These are phyloP conservation scores for Cryptococcus jaspeensis DNA, from an alignment of 1,284 basidiomycete genomes.

Conservation along the genomic window DNA sequence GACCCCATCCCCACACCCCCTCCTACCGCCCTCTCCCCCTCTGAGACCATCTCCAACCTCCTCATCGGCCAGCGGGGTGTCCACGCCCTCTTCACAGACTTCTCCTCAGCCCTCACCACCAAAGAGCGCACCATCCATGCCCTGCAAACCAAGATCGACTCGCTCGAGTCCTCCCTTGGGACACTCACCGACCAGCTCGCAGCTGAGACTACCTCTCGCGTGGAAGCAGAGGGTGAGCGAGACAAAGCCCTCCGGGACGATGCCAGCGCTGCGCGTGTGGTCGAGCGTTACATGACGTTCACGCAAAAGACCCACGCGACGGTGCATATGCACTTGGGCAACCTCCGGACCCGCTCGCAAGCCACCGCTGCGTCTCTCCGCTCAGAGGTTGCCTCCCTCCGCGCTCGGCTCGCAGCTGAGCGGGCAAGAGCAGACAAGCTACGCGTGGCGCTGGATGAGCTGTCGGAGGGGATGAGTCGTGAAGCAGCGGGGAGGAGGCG, in stretches of 20 bases:
- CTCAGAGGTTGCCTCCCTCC: slow-evolving; percentile 30
- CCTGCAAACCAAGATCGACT: slow-evolving; percentile 73
- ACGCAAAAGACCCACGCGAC: slow-evolving; percentile 73
- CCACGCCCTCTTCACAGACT: slow-evolving; percentile 47
- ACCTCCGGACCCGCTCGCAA: slow-evolving; percentile 59
- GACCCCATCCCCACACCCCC: slow-evolving; percentile 5
- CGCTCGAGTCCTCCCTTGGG: slow-evolving; percentile 64
- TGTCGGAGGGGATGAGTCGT: slow-evolving; percentile 68
- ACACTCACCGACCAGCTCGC: slow-evolving; percentile 59
- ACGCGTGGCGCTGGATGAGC: slow-evolving; percentile 65
- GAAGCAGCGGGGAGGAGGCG: slow-evolving; percentile 72
- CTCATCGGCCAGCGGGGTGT: slow-evolving; percentile 48
- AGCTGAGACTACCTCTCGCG: slow-evolving; percentile 57
- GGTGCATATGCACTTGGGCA: slow-evolving; percentile 65
- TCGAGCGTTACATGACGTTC: slow-evolving; percentile 87
- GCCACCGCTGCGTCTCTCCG: slow-evolving; percentile 63
- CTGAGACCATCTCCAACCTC: slow-evolving; percentile 47
- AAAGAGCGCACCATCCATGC: slow-evolving; percentile 61
- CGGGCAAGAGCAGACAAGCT: slow-evolving; percentile 54
- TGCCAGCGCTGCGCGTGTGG: slow-evolving; percentile 74
- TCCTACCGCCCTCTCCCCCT: slow-evolving; percentile 14
- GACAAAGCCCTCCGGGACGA: slow-evolving; percentile 68
- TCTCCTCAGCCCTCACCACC: slow-evolving; percentile 31
- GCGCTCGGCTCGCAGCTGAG: slow-evolving; percentile 26
- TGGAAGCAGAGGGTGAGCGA: slow-evolving; percentile 59